Conservation (phyloP, 805 yeast genomes). For the Lipomyces chichibuensis region DNA sequence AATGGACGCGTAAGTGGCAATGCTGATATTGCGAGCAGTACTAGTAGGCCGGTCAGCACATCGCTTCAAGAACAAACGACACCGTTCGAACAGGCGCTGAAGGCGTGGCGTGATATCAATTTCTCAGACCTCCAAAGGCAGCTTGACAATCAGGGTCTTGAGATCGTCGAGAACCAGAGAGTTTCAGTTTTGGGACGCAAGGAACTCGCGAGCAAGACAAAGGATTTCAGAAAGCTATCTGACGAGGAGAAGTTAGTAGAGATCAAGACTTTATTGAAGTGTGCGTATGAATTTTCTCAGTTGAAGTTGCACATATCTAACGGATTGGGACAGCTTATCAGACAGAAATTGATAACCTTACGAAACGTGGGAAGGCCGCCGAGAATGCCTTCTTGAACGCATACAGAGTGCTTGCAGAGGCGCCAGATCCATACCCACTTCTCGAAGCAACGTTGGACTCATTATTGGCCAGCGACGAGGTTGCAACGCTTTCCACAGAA, state of each 20-base stretch:
- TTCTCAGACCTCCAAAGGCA: constrained; percentile 69
- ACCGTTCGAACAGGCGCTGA: constrained; percentile 38
- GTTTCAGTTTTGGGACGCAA: constrained; percentile 71
- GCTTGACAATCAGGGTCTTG: constrained; percentile 74
- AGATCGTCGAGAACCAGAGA: constrained; percentile 70
- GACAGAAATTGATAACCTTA: constrained; percentile 80
- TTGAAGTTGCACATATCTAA: background rate
- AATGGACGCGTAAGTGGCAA: background rate
- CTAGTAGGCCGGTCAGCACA: background rate
- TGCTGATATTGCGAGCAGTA: background rate
- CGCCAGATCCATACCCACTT: constrained; percentile 89
- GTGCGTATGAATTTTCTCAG: constrained; percentile 3
- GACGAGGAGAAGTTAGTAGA: constrained; percentile 68
- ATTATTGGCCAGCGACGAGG: constrained; percentile 58
- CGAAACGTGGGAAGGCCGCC: constrained; percentile 72
- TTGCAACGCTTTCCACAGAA: constrained; percentile 56
- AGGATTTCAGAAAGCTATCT: constrained; percentile 72
- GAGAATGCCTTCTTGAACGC: constrained; percentile 75
- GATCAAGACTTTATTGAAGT: constrained; percentile 65
- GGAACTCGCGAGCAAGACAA: constrained; percentile 80
- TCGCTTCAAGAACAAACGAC: constrained; percentile 27
- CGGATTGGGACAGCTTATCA: constrained; percentile 59
- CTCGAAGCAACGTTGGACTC: constrained; percentile 71
- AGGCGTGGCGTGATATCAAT: constrained; percentile 54
- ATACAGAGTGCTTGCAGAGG: constrained; percentile 78